Evolutionary conservation across 2,329 filamentous ascomycete species (phyloP), one percentile per base, ranked within the genome.

Genomic region (Triangularia setosa): DNA sequence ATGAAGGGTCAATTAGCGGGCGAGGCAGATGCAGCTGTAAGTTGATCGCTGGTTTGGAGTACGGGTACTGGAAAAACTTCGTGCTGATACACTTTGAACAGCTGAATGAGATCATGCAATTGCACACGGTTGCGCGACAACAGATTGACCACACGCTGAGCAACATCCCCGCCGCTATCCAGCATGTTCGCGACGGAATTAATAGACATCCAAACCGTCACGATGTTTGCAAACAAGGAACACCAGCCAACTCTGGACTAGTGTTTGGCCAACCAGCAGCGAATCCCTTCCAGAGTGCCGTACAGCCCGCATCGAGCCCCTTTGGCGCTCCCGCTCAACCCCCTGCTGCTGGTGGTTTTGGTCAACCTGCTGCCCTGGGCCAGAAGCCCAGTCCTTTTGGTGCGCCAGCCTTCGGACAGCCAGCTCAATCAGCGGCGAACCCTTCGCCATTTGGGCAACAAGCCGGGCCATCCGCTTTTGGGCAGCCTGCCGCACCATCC

Each of bases 201-300:
- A 87, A 90, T 61, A 84, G 87, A 48, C 91, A 92, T 71, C 91
- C 91, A 1, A 96, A 95, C 72, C 84, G 92, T 48, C 79, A 84
- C 60, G 90, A 93, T 68, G 80, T 88, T 21, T 85, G 84, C 74
- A 78, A 81, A 62, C 77, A 81, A 68, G 77, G 77, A 56, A 79
- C 75, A 40, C 75, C 79, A n/a, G 54, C 60, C 12, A 54, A 44
- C 75, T 14, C 64, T 0, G 67, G 78, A n/a, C 76, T 76, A 7
- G 78, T 79, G 0, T 68, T 69, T 57, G 68, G 65, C 24, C 52
- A 54, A 8, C 25, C 35, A n/a, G 75, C 70, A 66, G 68, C 71
- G 68, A 82, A 77, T 70, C 75, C 83, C 1, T 85, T 86, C 69
- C 61, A 62, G 35, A 61, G 24, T 2, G 14, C 64, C 4, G 12